Percentiles rank a stretch among this genome's conserved stretches.
Evolutionary conservation across 2,329 filamentous ascomycete genomes (phyloP).

Genomic region (Stachybotrys chlorohalonatus): DNA sequence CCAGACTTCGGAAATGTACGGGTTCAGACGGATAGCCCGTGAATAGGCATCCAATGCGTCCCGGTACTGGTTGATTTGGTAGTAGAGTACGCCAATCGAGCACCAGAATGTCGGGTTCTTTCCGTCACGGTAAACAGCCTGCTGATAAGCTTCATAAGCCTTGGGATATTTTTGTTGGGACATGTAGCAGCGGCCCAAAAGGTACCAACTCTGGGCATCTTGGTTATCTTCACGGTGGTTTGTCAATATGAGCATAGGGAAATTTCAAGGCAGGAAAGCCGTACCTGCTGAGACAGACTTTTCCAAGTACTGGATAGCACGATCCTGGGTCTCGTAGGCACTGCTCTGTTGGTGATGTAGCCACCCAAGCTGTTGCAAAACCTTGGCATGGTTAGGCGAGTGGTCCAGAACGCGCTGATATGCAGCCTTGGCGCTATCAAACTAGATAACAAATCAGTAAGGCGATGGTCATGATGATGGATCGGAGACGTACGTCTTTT

Average conservation of each 20-base stretch:
- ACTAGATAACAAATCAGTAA: constrained; percentile 46
- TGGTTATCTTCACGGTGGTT: constrained; percentile 58
- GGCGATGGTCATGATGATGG: constrained; percentile 5
- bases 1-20: constrained; percentile 98
- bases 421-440: constrained; percentile 83
- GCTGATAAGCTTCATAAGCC: constrained; percentile 96
- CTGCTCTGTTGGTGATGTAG: constrained; percentile 93
- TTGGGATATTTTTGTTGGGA: constrained; percentile 98
- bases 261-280: constrained; percentile 15
- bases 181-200: constrained; percentile 97
- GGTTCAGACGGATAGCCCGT: constrained; percentile 89
- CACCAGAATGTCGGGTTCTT: constrained; percentile 99
- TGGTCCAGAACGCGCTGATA: constrained; percentile 90
- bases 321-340: constrained; percentile 84
- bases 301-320: constrained; percentile 93
- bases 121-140: constrained; percentile 95
- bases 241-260: constrained; percentile 1
- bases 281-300: constrained; percentile 89
- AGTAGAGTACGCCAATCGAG: constrained; percentile 97
- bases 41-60: constrained; percentile 97
- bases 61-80: constrained; percentile 98
- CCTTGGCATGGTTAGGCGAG: constrained; percentile 94
- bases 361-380: constrained; percentile 96
- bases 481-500: constrained; percentile 73
- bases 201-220: constrained; percentile 97